These are phyloP conservation scores for Teratosphaeria pseudoeucalypti DNA, from an alignment of 2,329 filamentous ascomycete genomes.

Conservation along the genomic window DNA sequence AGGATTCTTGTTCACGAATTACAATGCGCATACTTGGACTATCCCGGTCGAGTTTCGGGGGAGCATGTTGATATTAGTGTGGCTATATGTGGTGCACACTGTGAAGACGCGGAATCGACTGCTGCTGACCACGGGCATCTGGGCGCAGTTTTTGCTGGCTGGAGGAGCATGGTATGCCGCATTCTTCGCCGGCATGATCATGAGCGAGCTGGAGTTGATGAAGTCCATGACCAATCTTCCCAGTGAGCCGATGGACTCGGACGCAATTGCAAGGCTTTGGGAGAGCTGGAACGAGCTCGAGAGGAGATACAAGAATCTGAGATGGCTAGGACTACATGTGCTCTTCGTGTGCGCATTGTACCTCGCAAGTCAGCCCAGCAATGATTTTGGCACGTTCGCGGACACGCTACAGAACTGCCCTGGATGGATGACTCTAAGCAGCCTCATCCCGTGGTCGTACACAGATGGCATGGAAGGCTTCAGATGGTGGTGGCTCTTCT, in stretches of 20 bases:
- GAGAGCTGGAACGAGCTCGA: constrained; percentile 1
- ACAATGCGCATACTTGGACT: constrained; percentile 39
- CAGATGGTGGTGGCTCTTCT: constrained; percentile 40
- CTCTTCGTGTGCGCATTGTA: constrained; percentile 13
- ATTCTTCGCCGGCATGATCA: constrained; percentile 51
- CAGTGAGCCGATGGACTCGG: constrained; percentile 21
- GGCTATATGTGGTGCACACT: constrained; percentile 41
- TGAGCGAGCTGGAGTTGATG: constrained; percentile 52
- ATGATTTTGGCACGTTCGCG: constrained; percentile 8
- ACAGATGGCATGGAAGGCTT: constrained; percentile 12
- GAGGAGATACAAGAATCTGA: constrained; percentile 4
- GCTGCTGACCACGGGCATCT: constrained; percentile 9
- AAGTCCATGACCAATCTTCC: constrained; percentile 51
- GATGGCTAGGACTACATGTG: constrained; percentile 9
- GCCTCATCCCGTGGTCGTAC: constrained; percentile 14
- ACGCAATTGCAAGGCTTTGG: constrained; percentile 10
- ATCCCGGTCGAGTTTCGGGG: constrained; percentile 55
- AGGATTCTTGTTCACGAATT: constrained; percentile 16
- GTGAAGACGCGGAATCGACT: constrained; percentile 10
- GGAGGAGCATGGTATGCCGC: constrained; percentile 48
- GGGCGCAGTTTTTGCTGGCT: constrained; percentile 9
- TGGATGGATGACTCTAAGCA: constrained; percentile 13
- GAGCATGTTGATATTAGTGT: constrained; percentile 52
- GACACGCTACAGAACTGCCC: constrained; percentile 13
- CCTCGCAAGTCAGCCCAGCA: constrained; percentile 14